Conservation (phyloP, 805 yeast genomes). For the Zygosaccharomyces rouxii region DNA sequence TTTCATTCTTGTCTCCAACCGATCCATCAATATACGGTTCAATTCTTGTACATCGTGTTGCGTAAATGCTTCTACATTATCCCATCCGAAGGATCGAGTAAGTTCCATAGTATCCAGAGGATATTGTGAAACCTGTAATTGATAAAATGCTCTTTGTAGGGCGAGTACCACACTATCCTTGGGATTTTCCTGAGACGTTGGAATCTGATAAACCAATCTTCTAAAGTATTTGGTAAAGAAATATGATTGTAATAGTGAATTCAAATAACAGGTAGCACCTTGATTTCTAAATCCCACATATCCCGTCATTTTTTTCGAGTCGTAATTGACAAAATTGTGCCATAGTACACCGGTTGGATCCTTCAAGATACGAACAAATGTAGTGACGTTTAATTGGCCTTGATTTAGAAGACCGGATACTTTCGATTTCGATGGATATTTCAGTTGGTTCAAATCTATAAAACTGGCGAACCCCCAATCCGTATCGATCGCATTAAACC, state of each 20-base stretch:
- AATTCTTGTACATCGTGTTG: slow-evolving; percentile 98
- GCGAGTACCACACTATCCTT: slow-evolving; percentile 72
- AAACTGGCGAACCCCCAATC: slow-evolving; percentile 97
- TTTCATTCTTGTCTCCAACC: slow-evolving; percentile 85
- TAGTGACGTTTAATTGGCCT: slow-evolving; percentile 65
- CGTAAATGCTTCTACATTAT: slow-evolving; percentile 86
- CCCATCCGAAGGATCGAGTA: slow-evolving; percentile 97
- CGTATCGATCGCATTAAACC: slow-evolving; percentile 69
- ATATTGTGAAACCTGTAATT: slow-evolving; percentile 62
- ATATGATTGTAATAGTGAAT: slow-evolving; percentile 86
- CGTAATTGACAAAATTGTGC: slow-evolving; percentile 81
- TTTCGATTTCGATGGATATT: slow-evolving; percentile 36
- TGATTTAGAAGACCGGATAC: slow-evolving; percentile 44
- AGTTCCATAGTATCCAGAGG: slow-evolving; percentile 83
- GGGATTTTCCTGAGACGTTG: slow-evolving; percentile 58
- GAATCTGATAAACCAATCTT: slow-evolving; percentile 82
- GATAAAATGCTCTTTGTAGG: slow-evolving; percentile 81
- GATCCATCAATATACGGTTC: slow-evolving; percentile 92
- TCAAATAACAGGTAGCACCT: slow-evolving; percentile 97
- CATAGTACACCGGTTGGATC: slow-evolving; percentile 94
- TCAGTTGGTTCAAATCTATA: slow-evolving; percentile 51
- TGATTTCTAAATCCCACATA: slow-evolving; percentile 91
- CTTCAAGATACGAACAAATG: slow-evolving; percentile 67
- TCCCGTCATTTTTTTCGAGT: slow-evolving; percentile 84
- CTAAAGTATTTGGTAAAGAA: slow-evolving; percentile 81